Base-by-base conservation (phyloP, 2,329 filamentous ascomycete species). In the Nemania diffusa region DNA sequence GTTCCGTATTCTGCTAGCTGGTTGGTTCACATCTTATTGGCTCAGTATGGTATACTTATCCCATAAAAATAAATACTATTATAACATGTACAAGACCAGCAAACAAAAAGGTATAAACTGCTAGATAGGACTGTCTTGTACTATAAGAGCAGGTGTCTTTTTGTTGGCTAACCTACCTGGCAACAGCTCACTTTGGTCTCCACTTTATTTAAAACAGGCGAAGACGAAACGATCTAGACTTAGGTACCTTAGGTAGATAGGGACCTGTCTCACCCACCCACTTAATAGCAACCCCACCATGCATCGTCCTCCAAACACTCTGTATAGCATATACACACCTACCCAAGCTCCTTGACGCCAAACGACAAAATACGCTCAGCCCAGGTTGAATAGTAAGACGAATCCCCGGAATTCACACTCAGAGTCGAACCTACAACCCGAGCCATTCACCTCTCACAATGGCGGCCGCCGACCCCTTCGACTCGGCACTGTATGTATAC, bases 401-500 rank as follows among this genome's bases (percentile, higher is more conserved):
- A 55, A 63, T 44, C 42, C 40, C 46, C 5, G 8, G 9, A 9
- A 29, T 34, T 27, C 15, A 22, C 26, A 32, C n/a, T 15, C n/a
- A 50, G 2, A 24, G 9, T 5, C 24, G 17, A 17, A 32, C 34
- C 17, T 6, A 46, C 24, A 9, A 24, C 11, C 15, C 15, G 17
- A 40, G 60, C 7, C 48, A 9, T n/a, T 15, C 27, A 7, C 20
- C n/a, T n/a, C 44, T 61, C 71, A 73, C 53, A 27, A 86, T 86
- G 84, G 80, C 84, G 70, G 79, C 85, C 75, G 84, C 84, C 74
- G 90, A 92, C 75, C 89, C 90, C 7, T 92, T 91, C 76, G 91
- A 94, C 80, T 92, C 90, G 77, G 91, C 91, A 64, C 88, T 93
- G 91, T 93, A 85, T 80, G 89, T 74, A 58, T 46, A 22, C 55